Evolutionary conservation across 148 eudicot genomes (phyloP).

Genomic region (Heliamphora exappendiculata): DNA sequence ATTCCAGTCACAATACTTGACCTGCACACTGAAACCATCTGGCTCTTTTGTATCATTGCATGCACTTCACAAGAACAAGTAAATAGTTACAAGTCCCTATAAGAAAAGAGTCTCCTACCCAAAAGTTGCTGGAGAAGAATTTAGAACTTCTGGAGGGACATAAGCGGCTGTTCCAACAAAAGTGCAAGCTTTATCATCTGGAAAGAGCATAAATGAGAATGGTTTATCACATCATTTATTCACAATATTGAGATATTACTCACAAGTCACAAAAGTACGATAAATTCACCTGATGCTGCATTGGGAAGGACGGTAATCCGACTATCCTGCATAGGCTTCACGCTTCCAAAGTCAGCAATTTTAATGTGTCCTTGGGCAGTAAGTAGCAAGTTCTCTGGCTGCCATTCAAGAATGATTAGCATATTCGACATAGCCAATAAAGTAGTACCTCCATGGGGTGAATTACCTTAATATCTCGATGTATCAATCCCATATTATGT

Average conservation of each 20-base stretch:
- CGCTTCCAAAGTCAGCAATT: constrained; percentile 97
- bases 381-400: constrained; percentile 98
- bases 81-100: neutral
- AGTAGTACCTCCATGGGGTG: neutral
- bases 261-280: neutral
- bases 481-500: constrained; percentile 89
- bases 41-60: neutral
- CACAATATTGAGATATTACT: neutral
- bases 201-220: constrained; percentile 7
- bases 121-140: constrained; percentile 96
- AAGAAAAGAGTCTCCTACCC: constrained; percentile 47
- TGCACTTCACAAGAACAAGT: neutral
- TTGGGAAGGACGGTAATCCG: constrained; percentile 90
- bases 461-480: constrained; percentile 94
- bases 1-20: constrained; percentile 10
- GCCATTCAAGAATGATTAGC: constrained; percentile 31
- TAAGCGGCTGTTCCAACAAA: constrained; percentile 99
- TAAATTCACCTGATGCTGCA: constrained; percentile 74
- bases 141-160: constrained; percentile 96
- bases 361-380: constrained; percentile 92
- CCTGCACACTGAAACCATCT: neutral
- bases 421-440: constrained; percentile 7
- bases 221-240: constrained; percentile 5
- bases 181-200: constrained; percentile 98
- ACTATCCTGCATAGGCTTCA: constrained; percentile 97